phyloP scores from a whole-genome alignment of 2,329 filamentous ascomycete genomes.

The Cladosporium sp. region DNA sequence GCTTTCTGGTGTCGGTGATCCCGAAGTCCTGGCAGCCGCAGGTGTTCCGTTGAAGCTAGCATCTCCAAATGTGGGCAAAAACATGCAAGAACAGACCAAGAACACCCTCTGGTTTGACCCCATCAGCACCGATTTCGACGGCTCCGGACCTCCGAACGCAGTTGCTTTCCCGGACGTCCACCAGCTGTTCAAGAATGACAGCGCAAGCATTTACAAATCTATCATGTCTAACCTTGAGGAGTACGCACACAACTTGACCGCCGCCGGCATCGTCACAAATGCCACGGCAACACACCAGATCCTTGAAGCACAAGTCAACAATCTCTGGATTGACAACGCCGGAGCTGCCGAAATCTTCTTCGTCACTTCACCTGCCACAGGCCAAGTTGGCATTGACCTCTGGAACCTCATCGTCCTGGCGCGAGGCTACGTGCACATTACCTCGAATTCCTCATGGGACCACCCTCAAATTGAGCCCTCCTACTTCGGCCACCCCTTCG shows the following conservation, averaged over 20 bases:
- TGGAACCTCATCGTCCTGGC: slow-evolving; percentile 40
- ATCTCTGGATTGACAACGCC: slow-evolving; percentile 30
- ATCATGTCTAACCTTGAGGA: slow-evolving; percentile 33
- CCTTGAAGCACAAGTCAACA: slow-evolving; percentile 31
- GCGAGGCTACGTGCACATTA: slow-evolving; percentile 32
- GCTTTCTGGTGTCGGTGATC: slow-evolving; percentile 61
- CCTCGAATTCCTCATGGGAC: slow-evolving; percentile 32
- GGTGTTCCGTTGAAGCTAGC: slow-evolving; percentile 51
- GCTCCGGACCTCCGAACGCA: slow-evolving; percentile 43
- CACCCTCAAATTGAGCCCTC: slow-evolving; percentile 46
- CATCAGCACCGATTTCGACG: slow-evolving; percentile 33
- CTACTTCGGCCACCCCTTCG: slow-evolving; percentile 46
- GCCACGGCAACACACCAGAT: slow-evolving; percentile 27
- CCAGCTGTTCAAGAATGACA: slow-evolving; percentile 40
- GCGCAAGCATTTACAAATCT: slow-evolving; percentile 31
- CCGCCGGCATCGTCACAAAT: slow-evolving; percentile 27
- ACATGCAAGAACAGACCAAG: slow-evolving; percentile 46
- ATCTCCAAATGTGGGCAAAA: slow-evolving; percentile 55
- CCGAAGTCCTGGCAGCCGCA: slow-evolving; percentile 50
- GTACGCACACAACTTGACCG: slow-evolving; percentile 33
- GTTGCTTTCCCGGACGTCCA: slow-evolving; percentile 41
- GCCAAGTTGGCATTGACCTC: slow-evolving; percentile 40
- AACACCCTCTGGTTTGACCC: slow-evolving; percentile 32
- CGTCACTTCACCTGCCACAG: slow-evolving; percentile 34
- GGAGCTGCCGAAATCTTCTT: slow-evolving; percentile 43